phyloP scores from a whole-genome alignment of 164 flowering plant genomes.

The Echeveria elegans region DNA sequence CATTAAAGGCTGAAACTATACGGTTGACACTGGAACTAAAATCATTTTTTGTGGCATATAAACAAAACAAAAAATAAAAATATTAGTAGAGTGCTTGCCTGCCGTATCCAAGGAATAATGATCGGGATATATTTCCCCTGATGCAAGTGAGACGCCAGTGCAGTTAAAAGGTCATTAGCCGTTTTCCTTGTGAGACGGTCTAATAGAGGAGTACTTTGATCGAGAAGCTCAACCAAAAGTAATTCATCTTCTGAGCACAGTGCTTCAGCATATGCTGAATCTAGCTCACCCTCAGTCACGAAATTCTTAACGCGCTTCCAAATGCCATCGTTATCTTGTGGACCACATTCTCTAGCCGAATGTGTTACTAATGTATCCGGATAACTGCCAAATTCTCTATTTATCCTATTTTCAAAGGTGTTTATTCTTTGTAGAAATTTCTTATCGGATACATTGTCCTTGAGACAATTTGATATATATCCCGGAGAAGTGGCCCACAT shows the following conservation, averaged over 20 bases:
- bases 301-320: conserved; percentile 48
- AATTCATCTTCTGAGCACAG: conserved; percentile 52
- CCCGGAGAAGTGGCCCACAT: conserved; percentile 27
- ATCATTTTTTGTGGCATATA: no score
- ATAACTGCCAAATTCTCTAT: conserved; percentile 24
- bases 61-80: background rate
- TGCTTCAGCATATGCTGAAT: conserved; percentile 78
- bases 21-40: background rate
- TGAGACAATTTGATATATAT: conserved; percentile 23
- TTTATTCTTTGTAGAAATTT: conserved; percentile 20
- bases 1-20: background rate
- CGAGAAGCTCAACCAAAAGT: conserved; percentile 59
- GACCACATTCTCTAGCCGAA: conserved; percentile 16
- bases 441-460: conserved; percentile 21
- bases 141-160: conserved; percentile 42
- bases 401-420: conserved; percentile 17
- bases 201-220: conserved; percentile 72
- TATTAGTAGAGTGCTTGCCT: conserved; percentile 41
- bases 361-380: conserved; percentile 16
- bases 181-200: conserved; percentile 57
- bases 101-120: conserved; percentile 82
- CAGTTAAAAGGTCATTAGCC: conserved; percentile 42
- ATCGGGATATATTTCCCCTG: conserved; percentile 48
- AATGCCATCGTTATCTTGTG: conserved; percentile 24
- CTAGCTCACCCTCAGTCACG: conserved; percentile 56